Base-by-base conservation (phyloP, 805 yeast genomes). In the Isabelozyma heimii region DNA sequence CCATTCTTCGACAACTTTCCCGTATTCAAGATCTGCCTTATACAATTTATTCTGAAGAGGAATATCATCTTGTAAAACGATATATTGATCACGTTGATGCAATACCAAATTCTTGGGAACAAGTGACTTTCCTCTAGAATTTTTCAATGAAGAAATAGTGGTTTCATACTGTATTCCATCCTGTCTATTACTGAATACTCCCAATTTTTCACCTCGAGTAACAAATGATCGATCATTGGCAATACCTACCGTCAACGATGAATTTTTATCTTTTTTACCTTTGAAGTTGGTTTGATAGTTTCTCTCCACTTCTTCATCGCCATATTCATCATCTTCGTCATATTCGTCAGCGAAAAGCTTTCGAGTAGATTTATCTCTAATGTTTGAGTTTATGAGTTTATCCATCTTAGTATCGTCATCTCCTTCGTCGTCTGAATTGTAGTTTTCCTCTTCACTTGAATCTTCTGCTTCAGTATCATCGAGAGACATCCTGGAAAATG, bases 1-100 rank as follows among this genome's bases (percentile, higher is more conserved):
- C 94, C 96, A 91, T 61, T 89, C 94, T 62, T 91, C 97, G n/a
- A 91, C 86, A 46, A 91, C 77, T 59, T 84, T 74, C 12, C 97
- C 97, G 49, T 82, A 77, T 60, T 81, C 87, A 44, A 91, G 66
- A 69, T 91, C 97, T 90, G 90, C 80, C 55, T 82, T 80, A 68
- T 77, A 88, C 43, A 91, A 62, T 28, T 72, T 75, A 40, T 74
- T 69, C 13, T 61, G 61, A 9, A 17, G 24, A 10, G n/a, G 24
- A 17, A 60, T 59, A 39, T 75, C 67, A 4, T 65, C 60, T 2
- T 74, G 70, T 56, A 91, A 61, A 27, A 91, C 73, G 76, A 91
- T 76, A 0, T 81, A 66, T 24, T 81, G 72, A 67, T 91, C 97
- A 55, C 83, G 84, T 58, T 81, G 80, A 60, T 89, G 95, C 43